Evolutionary conservation across 352 stramenopile species (phyloP).

Genomic region (Plasmopara muralis): DNA sequence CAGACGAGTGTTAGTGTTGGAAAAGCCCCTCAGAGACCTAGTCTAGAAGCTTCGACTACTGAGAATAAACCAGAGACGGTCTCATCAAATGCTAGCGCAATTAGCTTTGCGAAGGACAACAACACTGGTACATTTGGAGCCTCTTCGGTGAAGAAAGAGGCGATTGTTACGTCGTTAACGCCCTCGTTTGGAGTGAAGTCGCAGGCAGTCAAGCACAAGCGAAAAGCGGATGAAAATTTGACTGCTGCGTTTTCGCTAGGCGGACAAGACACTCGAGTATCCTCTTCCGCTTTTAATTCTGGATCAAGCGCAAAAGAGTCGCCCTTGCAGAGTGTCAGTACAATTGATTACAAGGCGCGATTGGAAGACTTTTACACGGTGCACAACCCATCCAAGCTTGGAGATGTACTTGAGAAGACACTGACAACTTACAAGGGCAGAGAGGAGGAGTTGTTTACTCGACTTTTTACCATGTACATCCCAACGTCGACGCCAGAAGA

Average conservation of each 20-base stretch:
- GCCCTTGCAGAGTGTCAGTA: constrained; percentile 5
- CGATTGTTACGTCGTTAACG: constrained; percentile 2
- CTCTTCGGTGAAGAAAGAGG: constrained; percentile 5
- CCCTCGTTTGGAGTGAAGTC: constrained; percentile 18
- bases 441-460: constrained; percentile 54
- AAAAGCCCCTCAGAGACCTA: constrained; percentile 39
- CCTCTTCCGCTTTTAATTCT: constrained; percentile 21
- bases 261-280: constrained; percentile 20
- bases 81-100: constrained; percentile 13
- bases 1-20: constrained; percentile 29
- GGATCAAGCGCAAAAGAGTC: constrained; percentile 12
- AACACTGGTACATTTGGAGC: constrained; percentile 9
- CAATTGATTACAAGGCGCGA: constrained; percentile 40
- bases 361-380: constrained; percentile 62
- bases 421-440: constrained; percentile 45
- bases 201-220: constrained; percentile 19
- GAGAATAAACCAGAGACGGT: constrained; percentile 11
- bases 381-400: constrained; percentile 44
- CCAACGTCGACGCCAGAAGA: constrained; percentile 44
- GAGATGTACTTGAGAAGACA: constrained; percentile 41
- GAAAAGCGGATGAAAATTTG: constrained; percentile 7
- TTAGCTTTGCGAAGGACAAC: constrained; percentile 27
- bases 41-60: constrained; percentile 16
- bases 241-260: constrained; percentile 23
- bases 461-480: constrained; percentile 58